These are phyloP conservation scores for Schizothecium vesticola DNA, from an alignment of 495 filamentous ascomycete species.

Conservation along the genomic window DNA sequence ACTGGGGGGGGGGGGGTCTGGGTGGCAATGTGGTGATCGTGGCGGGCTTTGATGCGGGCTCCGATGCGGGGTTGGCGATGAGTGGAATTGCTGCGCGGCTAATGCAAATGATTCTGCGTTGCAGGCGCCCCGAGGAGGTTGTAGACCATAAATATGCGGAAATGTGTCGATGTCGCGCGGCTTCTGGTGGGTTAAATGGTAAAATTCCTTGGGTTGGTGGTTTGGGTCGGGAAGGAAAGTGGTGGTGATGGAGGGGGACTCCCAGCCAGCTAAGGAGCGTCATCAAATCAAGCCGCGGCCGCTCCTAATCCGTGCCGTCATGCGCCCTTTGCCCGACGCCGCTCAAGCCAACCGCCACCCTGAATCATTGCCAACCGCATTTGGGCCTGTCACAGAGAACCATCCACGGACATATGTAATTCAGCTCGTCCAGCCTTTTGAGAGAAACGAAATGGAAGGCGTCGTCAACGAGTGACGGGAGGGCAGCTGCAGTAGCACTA, in stretches of 20 bases:
- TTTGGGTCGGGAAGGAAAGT: neutral
- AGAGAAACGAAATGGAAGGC: too few relatives aligned
- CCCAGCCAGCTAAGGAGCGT: too few relatives aligned
- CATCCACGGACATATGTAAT: neutral
- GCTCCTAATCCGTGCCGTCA: too few relatives aligned
- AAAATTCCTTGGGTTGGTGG: neutral
- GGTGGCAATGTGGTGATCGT: neutral
- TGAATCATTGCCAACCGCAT: neutral
- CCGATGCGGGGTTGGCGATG: neutral
- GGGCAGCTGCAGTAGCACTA: too few relatives aligned
- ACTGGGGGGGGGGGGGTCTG: neutral
- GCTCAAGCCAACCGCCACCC: neutral
- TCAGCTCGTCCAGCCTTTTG: neutral
- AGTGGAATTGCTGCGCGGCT: neutral
- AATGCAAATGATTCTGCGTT: neutral
- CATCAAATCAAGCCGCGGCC: too few relatives aligned
- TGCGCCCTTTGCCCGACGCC: neutral
- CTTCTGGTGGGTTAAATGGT: neutral
- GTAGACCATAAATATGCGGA: neutral
- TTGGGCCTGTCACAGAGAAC: neutral
- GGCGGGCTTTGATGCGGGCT: neutral
- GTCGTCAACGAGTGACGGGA: too few relatives aligned
- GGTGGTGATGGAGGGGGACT: neutral
- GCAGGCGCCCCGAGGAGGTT: neutral
- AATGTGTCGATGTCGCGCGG: neutral